phyloP scores from a whole-genome alignment of 2,329 filamentous ascomycete genomes.

The Calonectria naviculata region DNA sequence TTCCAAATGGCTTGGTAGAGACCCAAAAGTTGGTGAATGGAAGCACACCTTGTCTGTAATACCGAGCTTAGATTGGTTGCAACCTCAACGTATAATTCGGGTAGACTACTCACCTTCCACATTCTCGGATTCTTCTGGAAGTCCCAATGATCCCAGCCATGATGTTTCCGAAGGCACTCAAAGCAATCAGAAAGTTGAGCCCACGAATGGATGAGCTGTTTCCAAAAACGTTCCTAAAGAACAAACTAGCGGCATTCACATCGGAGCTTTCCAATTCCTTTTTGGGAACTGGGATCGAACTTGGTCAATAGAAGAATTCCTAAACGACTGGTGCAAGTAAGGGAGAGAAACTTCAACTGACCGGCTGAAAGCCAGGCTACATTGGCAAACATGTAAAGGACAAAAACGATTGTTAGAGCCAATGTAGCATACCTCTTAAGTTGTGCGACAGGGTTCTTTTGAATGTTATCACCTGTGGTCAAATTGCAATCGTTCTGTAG shows the following conservation, averaged over 20 bases:
- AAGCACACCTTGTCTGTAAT: not conserved
- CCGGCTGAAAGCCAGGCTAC: constrained; percentile 14
- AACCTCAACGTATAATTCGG: not conserved
- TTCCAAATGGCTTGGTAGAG: not conserved
- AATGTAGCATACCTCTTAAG: constrained; percentile 16
- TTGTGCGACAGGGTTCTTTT: constrained; percentile 8
- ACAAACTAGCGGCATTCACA: not conserved
- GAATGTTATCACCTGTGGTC: not conserved
- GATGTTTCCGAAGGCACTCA: constrained; percentile 11
- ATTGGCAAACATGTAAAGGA: constrained; percentile 17
- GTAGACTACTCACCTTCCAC: not conserved
- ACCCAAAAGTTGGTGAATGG: not conserved
- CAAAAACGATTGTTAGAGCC: constrained; percentile 9
- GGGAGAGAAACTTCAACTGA: not conserved
- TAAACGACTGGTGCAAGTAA: not conserved
- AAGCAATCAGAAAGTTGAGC: constrained; percentile 7
- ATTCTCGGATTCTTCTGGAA: constrained; percentile 9
- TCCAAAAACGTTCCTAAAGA: constrained; percentile 9
- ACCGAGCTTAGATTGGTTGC: not conserved
- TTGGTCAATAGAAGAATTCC: not conserved
- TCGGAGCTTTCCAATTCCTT: not conserved
- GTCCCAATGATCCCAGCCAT: constrained; percentile 3
- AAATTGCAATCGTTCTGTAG: too few species aligned
- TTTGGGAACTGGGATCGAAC: not conserved
- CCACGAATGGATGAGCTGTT: not conserved